These are phyloP conservation scores for Gossypium mustelinum DNA, from an alignment of 345 rosid species.

Conservation along the genomic window DNA sequence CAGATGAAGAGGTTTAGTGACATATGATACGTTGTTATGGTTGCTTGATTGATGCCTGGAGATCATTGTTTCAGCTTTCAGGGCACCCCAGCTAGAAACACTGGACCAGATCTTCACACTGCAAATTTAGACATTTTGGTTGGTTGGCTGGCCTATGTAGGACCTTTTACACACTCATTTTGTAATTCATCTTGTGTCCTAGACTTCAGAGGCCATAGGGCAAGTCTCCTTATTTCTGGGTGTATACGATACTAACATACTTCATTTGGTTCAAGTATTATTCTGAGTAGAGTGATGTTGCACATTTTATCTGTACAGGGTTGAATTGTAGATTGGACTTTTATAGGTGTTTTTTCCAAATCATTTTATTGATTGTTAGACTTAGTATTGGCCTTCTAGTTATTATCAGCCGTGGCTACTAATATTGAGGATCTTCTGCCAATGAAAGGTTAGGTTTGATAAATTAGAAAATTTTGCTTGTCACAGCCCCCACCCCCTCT, in stretches of 20 bases:
- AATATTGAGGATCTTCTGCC: background rate
- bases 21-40: background rate
- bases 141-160: background rate
- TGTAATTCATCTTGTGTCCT: background rate
- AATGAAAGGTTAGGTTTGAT: background rate
- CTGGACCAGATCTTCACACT: background rate
- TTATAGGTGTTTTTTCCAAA: background rate
- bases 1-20: background rate
- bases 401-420: background rate
- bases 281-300: background rate
- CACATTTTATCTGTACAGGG: background rate
- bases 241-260: background rate
- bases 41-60: background rate
- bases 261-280: background rate
- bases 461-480: background rate
- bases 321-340: background rate
- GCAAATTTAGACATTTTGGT: constrained; percentile 1
- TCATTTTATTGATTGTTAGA: constrained; percentile 3
- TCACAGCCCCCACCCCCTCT: background rate
- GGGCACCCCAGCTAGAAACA: background rate
- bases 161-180: background rate
- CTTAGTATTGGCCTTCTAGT: background rate
- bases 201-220: background rate
- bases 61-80: background rate
- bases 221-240: background rate